Conservation (phyloP, 345 rosid genomes). For the Durio zibethinus region DNA sequence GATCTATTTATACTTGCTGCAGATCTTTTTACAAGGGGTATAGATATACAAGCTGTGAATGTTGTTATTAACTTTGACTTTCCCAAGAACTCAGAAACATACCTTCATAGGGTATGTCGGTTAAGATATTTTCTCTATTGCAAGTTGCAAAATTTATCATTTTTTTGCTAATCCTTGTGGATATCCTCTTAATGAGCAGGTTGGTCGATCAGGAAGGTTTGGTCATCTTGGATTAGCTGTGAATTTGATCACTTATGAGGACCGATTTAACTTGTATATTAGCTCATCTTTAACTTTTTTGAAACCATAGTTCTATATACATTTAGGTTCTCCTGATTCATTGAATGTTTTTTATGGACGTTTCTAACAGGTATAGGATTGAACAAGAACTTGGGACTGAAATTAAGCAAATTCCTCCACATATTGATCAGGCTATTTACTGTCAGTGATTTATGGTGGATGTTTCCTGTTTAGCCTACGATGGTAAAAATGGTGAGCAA, state of each 20-base stretch:
- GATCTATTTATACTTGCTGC: slow-evolving; percentile 29
- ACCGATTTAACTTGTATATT: slow-evolving; percentile 91
- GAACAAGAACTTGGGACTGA: slow-evolving; percentile 99
- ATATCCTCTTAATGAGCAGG: slow-evolving; percentile 38
- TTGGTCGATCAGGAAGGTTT: slow-evolving; percentile 98
- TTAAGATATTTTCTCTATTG: not conserved
- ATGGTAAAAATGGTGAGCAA: slow-evolving; percentile 46
- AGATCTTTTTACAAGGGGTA: slow-evolving; percentile 98
- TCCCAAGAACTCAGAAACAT: slow-evolving; percentile 94
- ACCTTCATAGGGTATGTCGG: slow-evolving; percentile 90
- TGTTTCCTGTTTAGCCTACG: slow-evolving; percentile 1
- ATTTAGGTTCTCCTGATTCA: not conserved
- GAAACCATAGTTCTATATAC: not conserved
- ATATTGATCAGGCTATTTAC: slow-evolving; percentile 89
- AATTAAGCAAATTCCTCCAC: slow-evolving; percentile 97
- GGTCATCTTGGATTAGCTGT: slow-evolving; percentile 99
- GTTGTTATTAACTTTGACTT: slow-evolving; percentile 98
- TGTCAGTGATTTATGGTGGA: slow-evolving; percentile 54
- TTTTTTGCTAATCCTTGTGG: slow-evolving; percentile 2
- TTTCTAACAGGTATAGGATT: slow-evolving; percentile 83
- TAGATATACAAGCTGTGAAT: slow-evolving; percentile 99
- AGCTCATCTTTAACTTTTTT: not conserved
- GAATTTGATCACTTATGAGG: slow-evolving; percentile 97
- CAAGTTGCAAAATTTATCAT: not conserved
- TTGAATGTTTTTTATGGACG: not conserved